These are phyloP conservation scores for Magnolia kwangsiensis DNA, from an alignment of 164 flowering plant genomes.

Conservation along the genomic window DNA sequence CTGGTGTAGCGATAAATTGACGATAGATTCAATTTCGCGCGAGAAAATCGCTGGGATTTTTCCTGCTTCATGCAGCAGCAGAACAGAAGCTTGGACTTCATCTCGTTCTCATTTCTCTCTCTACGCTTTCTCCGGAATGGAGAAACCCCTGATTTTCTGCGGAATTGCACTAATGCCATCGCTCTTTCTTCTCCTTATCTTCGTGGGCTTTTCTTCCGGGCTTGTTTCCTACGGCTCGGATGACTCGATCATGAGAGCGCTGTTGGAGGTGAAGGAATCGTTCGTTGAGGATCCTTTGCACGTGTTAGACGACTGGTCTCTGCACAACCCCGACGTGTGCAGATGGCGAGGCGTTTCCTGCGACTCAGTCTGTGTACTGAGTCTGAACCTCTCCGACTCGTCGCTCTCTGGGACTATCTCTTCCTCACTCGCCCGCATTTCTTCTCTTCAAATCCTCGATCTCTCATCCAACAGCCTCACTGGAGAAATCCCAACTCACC, in stretches of 20 bases:
- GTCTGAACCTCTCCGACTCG: slow-evolving; percentile 69
- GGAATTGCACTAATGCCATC: not conserved
- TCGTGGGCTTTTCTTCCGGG: slow-evolving; percentile 19
- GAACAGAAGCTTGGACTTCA: too few relatives aligned
- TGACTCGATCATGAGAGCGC: slow-evolving; percentile 19
- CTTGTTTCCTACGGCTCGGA: slow-evolving; percentile 7
- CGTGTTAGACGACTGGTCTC: slow-evolving; percentile 59
- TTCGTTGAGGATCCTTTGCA: slow-evolving; percentile 50
- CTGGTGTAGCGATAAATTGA: too few relatives aligned
- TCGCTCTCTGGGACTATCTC: slow-evolving; percentile 69
- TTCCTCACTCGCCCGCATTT: slow-evolving; percentile 50
- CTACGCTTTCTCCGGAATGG: not conserved
- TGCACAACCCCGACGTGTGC: slow-evolving; percentile 48
- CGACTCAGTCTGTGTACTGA: slow-evolving; percentile 32
- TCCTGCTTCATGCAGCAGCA: too few relatives aligned
- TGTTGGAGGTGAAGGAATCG: slow-evolving; percentile 62
- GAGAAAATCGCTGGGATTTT: too few relatives aligned
- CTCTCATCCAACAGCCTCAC: slow-evolving; percentile 67
- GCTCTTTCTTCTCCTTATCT: slow-evolving; percentile 10
- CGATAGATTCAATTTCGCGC: too few relatives aligned
- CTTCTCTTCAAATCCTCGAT: slow-evolving; percentile 65
- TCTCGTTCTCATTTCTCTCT: not conserved
- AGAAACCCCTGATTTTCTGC: not conserved
- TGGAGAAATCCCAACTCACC: slow-evolving; percentile 79
- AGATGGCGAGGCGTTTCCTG: slow-evolving; percentile 77